These are phyloP conservation scores for Bacidia gigantensis DNA, from an alignment of 495 filamentous ascomycete species.

Conservation along the genomic window DNA sequence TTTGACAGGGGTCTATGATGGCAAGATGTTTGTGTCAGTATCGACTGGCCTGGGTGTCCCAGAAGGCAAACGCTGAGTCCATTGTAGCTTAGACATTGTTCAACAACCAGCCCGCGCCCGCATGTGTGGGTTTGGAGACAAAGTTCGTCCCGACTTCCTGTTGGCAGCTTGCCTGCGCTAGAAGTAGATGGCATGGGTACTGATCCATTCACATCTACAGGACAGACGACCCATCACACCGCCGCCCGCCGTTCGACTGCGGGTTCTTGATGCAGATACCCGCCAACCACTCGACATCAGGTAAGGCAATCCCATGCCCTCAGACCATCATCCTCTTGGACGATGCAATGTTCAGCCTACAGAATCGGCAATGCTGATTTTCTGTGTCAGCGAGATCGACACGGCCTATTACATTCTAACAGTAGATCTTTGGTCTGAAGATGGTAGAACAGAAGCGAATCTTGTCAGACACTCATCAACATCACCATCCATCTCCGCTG, in stretches of 20 bases:
- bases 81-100: slow-evolving; percentile 49
- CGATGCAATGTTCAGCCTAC: slow-evolving; percentile 12
- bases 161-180: background rate
- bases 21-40: slow-evolving; percentile 15
- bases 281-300: slow-evolving; percentile 83
- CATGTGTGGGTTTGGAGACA: slow-evolving; percentile 99
- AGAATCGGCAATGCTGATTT: slow-evolving; percentile 23
- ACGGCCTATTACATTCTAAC: slow-evolving; percentile 84
- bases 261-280: slow-evolving; percentile 65
- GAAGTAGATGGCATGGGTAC: background rate
- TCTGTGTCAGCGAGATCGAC: slow-evolving; percentile 49
- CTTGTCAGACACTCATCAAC: slow-evolving; percentile 78
- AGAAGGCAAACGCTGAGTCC: background rate
- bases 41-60: background rate
- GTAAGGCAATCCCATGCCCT: slow-evolving; percentile 34
- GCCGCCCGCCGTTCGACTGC: slow-evolving; percentile 77
- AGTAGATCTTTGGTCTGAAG: slow-evolving; percentile 81
- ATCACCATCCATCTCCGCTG: slow-evolving; percentile 78
- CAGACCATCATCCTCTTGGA: background rate
- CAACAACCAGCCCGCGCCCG: slow-evolving; percentile 90
- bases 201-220: slow-evolving; percentile 30
- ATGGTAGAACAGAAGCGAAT: slow-evolving; percentile 81
- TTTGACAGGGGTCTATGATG: slow-evolving; percentile 1
- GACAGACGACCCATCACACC: slow-evolving; percentile 94
- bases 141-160: slow-evolving; percentile 39